These are phyloP conservation scores for Malus asiatica DNA, from an alignment of 306 rosid genomes.

Conservation along the genomic window DNA sequence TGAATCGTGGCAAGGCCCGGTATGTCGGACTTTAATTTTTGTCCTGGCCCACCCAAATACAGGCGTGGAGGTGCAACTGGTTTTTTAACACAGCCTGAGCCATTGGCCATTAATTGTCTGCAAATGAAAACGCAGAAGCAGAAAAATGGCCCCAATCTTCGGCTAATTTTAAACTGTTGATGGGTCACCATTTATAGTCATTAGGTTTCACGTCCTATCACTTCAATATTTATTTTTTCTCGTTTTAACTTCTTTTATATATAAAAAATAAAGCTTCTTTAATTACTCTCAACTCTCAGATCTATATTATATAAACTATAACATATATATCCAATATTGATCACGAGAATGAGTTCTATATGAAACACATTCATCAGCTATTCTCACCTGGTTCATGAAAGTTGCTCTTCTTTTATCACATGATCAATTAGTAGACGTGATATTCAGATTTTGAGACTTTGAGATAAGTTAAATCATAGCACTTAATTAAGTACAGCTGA, in stretches of 20 bases:
- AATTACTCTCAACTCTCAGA: not conserved
- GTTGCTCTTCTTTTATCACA: not conserved
- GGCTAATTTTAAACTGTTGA: not conserved
- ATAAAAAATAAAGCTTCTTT: not conserved
- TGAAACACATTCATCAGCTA: not conserved
- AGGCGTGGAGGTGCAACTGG: not conserved
- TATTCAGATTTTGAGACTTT: not conserved
- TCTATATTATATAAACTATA: not conserved
- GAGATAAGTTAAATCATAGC: not conserved
- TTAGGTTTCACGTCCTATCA: not conserved
- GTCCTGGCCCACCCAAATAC: not conserved
- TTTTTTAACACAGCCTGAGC: not conserved
- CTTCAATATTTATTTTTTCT: constrained; percentile 17
- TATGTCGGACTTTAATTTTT: not conserved
- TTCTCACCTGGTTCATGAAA: not conserved
- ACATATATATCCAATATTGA: not conserved
- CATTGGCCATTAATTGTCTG: not conserved
- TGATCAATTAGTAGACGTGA: not conserved
- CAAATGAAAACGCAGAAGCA: not conserved
- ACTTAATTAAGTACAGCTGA: not conserved
- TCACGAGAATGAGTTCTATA: not conserved
- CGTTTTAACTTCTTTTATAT: not conserved
- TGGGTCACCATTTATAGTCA: constrained; percentile 9
- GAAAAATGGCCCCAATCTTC: not conserved
- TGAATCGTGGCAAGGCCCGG: too few species aligned